Evolutionary conservation across 306 rosid genomes (phyloP).

Genomic region (Vigna mungo): DNA sequence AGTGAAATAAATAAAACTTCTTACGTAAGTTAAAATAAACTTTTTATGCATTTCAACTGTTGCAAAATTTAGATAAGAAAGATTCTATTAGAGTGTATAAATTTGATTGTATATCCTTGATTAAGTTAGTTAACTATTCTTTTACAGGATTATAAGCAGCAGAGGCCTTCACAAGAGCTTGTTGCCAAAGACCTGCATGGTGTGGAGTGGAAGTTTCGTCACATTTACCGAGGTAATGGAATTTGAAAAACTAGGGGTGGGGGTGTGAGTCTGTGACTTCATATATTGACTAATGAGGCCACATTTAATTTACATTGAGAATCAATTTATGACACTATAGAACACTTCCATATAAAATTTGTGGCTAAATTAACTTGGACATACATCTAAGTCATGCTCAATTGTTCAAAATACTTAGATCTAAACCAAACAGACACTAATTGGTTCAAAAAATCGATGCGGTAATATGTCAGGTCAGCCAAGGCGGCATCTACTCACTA

Average conservation of each 20-base stretch:
- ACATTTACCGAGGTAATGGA: constrained; percentile 83
- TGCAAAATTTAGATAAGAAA: not conserved
- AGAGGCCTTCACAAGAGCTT: constrained; percentile 97
- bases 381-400: not conserved
- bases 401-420: not conserved
- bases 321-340: not conserved
- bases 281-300: constrained; percentile 6
- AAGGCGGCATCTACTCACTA: constrained; percentile 96
- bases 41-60: not conserved
- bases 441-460: constrained; percentile 37
- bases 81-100: not conserved
- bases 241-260: constrained; percentile 26
- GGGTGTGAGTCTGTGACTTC: constrained; percentile 29
- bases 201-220: constrained; percentile 94
- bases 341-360: not conserved
- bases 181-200: constrained; percentile 96
- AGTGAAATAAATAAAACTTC: not conserved
- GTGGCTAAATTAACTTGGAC: not conserved
- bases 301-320: not conserved
- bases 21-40: not conserved
- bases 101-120: not conserved
- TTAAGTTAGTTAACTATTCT: constrained; percentile 29
- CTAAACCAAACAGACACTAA: constrained; percentile 1
- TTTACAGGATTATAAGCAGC: constrained; percentile 87
- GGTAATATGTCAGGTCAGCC: constrained; percentile 87